Percentiles rank a stretch among this genome's conserved stretches.
Evolutionary conservation across 2,329 filamentous ascomycete species (phyloP).

Genomic region (Pseudopyricularia javanii): DNA sequence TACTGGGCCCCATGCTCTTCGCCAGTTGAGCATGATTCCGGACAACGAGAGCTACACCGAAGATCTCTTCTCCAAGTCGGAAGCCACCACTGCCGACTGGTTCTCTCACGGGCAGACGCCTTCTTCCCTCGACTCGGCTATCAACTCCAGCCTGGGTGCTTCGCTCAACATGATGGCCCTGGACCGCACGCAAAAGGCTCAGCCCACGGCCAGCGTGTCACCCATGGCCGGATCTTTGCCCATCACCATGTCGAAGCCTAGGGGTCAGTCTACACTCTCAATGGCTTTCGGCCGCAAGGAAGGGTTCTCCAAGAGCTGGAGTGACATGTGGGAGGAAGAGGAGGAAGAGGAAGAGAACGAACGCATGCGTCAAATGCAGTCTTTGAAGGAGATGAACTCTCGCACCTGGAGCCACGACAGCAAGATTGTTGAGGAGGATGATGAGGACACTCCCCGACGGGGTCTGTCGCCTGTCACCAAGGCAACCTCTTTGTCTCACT

Average conservation of each 20-base stretch:
- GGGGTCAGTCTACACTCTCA: slow-evolving; percentile 57
- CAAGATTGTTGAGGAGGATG: slow-evolving; percentile 28
- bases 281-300: slow-evolving; percentile 71
- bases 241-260: slow-evolving; percentile 68
- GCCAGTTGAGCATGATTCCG: slow-evolving; percentile 78
- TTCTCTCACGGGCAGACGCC: slow-evolving; percentile 69
- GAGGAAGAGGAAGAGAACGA: slow-evolving; percentile 59
- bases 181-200: slow-evolving; percentile 25
- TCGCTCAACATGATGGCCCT: slow-evolving; percentile 68
- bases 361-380: slow-evolving; percentile 43
- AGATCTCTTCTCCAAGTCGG: slow-evolving; percentile 74
- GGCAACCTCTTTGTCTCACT: slow-evolving; percentile 22
- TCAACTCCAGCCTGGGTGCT: slow-evolving; percentile 69
- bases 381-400: slow-evolving; percentile 55
- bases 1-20: slow-evolving; percentile 55
- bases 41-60: slow-evolving; percentile 68
- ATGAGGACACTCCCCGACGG: slow-evolving; percentile 30
- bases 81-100: slow-evolving; percentile 57
- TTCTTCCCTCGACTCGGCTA: slow-evolving; percentile 71
- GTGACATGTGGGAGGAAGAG: slow-evolving; percentile 94
- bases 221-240: slow-evolving; percentile 59
- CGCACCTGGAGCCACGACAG: slow-evolving; percentile 72
- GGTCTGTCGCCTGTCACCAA: slow-evolving; percentile 28
- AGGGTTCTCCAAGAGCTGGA: slow-evolving; percentile 94
- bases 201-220: slow-evolving; percentile 29